Conservation (phyloP, 2,329 filamentous ascomycete genomes). For the Hypoxylon sp. region DNA sequence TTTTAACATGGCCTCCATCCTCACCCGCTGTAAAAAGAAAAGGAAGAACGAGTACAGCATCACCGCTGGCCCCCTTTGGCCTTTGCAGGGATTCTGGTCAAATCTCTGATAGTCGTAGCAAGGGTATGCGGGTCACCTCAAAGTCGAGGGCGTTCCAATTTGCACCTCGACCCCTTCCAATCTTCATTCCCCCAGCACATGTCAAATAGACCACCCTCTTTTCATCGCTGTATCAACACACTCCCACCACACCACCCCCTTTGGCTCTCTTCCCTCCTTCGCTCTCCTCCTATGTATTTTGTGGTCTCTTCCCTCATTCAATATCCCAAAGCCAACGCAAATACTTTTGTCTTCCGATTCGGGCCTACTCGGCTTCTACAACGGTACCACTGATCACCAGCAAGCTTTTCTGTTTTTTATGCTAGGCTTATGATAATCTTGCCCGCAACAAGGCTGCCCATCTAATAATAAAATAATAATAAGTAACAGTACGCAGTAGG, state of each 20-base stretch:
- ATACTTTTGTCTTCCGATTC: conserved; percentile 35
- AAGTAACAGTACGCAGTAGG: conserved; percentile 2
- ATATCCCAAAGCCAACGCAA: conserved; percentile 16
- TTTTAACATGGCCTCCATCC: conserved; percentile 7
- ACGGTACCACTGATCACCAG: conserved; percentile 4
- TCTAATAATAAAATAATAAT: conserved; percentile 21
- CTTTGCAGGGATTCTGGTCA: conserved; percentile 29
- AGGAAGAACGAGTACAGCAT: conserved; percentile 15
- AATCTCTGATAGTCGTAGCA: conserved; percentile 38
- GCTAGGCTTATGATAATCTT: conserved; percentile 5
- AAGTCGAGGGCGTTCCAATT: conserved; percentile 5
- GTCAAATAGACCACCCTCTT: conserved; percentile 28
- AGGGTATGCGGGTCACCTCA: conserved; percentile 28
- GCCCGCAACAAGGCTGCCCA: conserved; percentile 2
- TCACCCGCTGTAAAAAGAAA: not conserved
- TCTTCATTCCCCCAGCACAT: conserved; percentile 24
- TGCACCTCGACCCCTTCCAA: not conserved
- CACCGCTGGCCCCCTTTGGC: conserved; percentile 15
- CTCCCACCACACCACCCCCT: conserved; percentile 6
- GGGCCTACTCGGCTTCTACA: conserved; percentile 35
- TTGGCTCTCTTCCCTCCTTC: conserved; percentile 10
- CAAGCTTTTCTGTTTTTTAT: conserved; percentile 11
- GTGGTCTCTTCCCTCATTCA: conserved; percentile 24
- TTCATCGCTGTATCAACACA: conserved; percentile 1
- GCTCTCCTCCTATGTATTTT: conserved; percentile 3